Evolutionary conservation across 108 stramenopile genomes (phyloP), one percentile per base, ranked within the genome.

Genomic region (Nitzschia palea): DNA sequence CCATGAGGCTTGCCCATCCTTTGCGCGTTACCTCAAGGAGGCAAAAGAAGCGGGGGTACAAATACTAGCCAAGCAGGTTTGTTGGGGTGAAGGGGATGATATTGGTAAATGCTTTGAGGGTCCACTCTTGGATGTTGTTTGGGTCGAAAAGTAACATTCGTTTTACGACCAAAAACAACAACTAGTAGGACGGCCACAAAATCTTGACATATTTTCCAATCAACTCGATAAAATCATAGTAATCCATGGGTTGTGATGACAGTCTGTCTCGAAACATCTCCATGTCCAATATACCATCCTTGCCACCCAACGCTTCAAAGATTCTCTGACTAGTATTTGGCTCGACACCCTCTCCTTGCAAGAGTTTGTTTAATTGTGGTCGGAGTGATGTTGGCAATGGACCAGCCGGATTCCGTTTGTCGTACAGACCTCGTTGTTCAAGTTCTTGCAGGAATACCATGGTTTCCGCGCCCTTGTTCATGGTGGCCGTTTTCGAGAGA

Each of bases 1-100:
- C 55, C 47, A 67, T 29, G 81, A 84, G 44, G 75, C 78, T 3
- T 83, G 82, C 54, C 86, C 86, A 12, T 77, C 78, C 14, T 87
- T 87, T 77, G 76, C 80, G 6, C 58, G 67, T 28, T 79, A 83
- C 51, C 55, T 83, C n/a, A 45, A 52, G 31, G 52, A 67, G 37
- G 85, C 85, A 0, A 43, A 78, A 52, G 62, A 72, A 4, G 52
- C 56, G 8, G 81, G 81, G 3, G 85, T 86, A 14, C 70, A 75
- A 40, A 53, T 86, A 20, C 40, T 80, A 26, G 81, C 79, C 4
- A 78, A 80, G 34, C 79, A 66, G 33, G 82, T 80, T 4, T 10
- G 44, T 15, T 83, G 85, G 85, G 77, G 67, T 25, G 80, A 72
- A 33, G 71, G 50, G 17, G 65, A 62, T 30, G 35, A 69, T 30